Evolutionary conservation across 2,329 filamentous ascomycete genomes (phyloP).

Genomic region (Aspergillus calidoustus): DNA sequence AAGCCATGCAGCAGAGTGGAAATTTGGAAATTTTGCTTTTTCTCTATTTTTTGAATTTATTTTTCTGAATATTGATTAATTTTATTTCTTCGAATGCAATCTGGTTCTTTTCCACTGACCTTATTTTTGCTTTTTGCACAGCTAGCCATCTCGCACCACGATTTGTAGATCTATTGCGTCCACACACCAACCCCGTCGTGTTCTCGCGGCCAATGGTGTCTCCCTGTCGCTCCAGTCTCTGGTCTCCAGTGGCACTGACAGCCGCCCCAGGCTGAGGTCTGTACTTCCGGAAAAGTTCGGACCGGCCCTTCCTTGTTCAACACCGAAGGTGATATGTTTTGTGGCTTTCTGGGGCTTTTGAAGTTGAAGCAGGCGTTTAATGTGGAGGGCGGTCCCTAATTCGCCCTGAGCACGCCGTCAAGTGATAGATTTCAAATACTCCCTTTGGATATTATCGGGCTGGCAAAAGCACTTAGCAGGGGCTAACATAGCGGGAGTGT

Average conservation of each 20-base stretch:
- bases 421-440: slow-evolving; percentile 9
- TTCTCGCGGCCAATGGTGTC: background rate
- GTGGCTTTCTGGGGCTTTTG: slow-evolving; percentile 6
- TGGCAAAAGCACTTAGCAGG: slow-evolving; percentile 23
- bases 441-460: background rate
- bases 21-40: slow-evolving; percentile 19
- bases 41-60: slow-evolving; percentile 4
- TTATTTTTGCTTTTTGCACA: slow-evolving; percentile 15
- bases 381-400: background rate
- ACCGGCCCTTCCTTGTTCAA: slow-evolving; percentile 13
- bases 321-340: slow-evolving; percentile 21
- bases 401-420: background rate
- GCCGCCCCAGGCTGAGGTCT: slow-evolving; percentile 13
- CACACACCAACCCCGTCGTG: background rate
- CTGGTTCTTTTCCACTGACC: slow-evolving; percentile 2
- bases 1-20: slow-evolving; percentile 27
- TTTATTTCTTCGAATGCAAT: slow-evolving; percentile 5
- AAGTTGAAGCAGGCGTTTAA: slow-evolving; percentile 2
- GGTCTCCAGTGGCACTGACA: slow-evolving; percentile 13
- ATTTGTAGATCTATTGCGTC: slow-evolving; percentile 24
- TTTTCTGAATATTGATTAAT: background rate
- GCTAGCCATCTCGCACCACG: slow-evolving; percentile 12
- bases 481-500: slow-evolving; percentile 11
- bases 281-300: slow-evolving; percentile 13
- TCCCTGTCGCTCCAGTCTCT: slow-evolving; percentile 5